Conservation (phyloP, 2,329 filamentous ascomycete genomes). For the Ascochyta rabiei region DNA sequence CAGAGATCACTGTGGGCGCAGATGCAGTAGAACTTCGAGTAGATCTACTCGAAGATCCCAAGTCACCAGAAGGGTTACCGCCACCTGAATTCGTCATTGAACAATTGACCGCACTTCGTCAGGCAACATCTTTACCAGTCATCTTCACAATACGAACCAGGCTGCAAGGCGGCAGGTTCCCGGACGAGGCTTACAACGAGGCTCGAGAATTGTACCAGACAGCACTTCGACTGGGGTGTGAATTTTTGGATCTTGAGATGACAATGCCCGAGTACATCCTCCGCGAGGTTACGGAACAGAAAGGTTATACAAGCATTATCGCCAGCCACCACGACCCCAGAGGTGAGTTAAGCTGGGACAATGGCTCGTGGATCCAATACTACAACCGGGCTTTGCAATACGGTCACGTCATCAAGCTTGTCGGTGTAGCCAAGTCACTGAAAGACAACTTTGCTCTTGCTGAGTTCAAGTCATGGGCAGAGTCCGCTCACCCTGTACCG, state of each 20-base stretch:
- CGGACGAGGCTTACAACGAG: conserved; percentile 74
- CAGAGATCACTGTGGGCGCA: conserved; percentile 77
- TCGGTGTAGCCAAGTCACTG: conserved; percentile 76
- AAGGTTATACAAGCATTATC: conserved; percentile 81
- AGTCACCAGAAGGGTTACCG: conserved; percentile 62
- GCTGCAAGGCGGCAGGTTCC: conserved; percentile 86
- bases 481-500: conserved; percentile 74
- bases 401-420: conserved; percentile 92
- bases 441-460: conserved; percentile 88
- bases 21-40: conserved; percentile 96
- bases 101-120: conserved; percentile 80
- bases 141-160: conserved; percentile 91
- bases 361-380: conserved; percentile 87
- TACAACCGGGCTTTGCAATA: conserved; percentile 91
- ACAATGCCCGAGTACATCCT: conserved; percentile 80
- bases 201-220: conserved; percentile 76
- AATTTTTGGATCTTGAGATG: conserved; percentile 94
- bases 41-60: conserved; percentile 80
- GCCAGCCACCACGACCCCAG: conserved; percentile 93
- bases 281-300: conserved; percentile 68
- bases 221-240: conserved; percentile 81
- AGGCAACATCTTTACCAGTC: conserved; percentile 74
- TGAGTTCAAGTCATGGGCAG: conserved; percentile 79
- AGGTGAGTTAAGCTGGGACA: conserved; percentile 81
- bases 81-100: conserved; percentile 77